Percentiles rank a stretch among this genome's conserved stretches.
Conservation (phyloP, 176 grass and related monocot species). For the Aegilops umbellulata region DNA sequence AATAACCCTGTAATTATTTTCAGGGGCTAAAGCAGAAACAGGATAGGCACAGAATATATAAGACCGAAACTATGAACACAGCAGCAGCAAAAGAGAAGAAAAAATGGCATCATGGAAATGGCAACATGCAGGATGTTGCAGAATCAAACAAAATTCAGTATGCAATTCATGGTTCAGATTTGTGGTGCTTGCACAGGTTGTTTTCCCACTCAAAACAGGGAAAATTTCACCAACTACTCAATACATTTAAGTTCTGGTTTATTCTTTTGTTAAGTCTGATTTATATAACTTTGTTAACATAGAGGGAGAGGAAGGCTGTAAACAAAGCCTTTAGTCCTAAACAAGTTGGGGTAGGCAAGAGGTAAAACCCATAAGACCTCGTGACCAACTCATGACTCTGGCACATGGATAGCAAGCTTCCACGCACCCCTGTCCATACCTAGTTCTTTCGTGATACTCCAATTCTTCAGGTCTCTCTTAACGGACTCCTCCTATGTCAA, state of each 20-base stretch:
- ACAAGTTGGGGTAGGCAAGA: no score
- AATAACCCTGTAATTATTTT: slow-evolving; percentile 13
- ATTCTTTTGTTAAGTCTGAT: background rate
- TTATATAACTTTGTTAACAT: background rate
- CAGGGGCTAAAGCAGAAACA: slow-evolving; percentile 10
- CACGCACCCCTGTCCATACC: no score
- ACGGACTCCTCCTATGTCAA: no score
- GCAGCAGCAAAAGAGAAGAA: slow-evolving; percentile 3
- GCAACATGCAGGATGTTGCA: background rate
- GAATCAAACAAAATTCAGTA: background rate
- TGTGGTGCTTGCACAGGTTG: background rate
- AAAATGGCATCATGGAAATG: slow-evolving; percentile 5
- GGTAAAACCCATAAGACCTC: no score
- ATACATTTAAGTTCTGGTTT: background rate
- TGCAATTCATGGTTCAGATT: slow-evolving; percentile 4
- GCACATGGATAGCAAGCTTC: no score
- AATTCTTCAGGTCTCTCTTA: no score
- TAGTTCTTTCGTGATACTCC: no score
- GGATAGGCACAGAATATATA: background rate
- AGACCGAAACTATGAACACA: background rate
- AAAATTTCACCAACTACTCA: background rate
- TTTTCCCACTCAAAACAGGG: slow-evolving; percentile 23
- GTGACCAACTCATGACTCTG: no score
- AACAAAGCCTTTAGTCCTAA: background rate
- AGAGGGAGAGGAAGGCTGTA: slow-evolving; percentile 9